Evolutionary conservation across 768 basidiomycete genomes (phyloP).

Genomic region (Leccinum ochraceum): DNA sequence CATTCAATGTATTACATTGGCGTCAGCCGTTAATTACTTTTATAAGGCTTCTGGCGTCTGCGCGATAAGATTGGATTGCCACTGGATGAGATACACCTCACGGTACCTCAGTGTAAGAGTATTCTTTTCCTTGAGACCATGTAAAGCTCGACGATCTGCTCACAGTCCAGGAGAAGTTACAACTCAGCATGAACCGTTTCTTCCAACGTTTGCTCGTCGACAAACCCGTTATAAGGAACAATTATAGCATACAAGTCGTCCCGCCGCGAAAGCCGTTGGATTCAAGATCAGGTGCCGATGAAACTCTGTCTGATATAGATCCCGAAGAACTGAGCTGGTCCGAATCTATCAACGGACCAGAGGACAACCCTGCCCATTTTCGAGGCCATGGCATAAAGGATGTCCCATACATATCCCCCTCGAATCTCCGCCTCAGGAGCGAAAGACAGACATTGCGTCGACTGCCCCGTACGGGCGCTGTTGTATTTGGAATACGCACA

Average conservation of each 20-base stretch:
- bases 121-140: background rate
- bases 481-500: conserved; percentile 73
- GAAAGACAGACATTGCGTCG: conserved; percentile 75
- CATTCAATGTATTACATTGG: background rate
- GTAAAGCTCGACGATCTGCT: background rate
- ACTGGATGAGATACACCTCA: conserved; percentile 66
- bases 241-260: too few species aligned
- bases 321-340: too few species aligned
- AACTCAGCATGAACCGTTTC: too few species aligned
- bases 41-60: conserved; percentile 75
- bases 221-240: too few species aligned
- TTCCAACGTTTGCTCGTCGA: too few species aligned
- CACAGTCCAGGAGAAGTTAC: too few species aligned
- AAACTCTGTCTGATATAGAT: too few species aligned
- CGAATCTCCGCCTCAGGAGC: conserved; percentile 55
- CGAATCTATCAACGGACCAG: too few species aligned
- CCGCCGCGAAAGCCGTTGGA: too few species aligned
- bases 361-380: too few species aligned
- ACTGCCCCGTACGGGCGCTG: conserved; percentile 60
- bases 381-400: conserved; percentile 20
- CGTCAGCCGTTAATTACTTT: background rate
- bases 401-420: conserved; percentile 31
- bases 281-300: too few species aligned
- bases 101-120: conserved; percentile 69
- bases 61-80: conserved; percentile 75